Evolutionary conservation across 192 early-diverging fungal species (phyloP).

Genomic region (Podochytrium sp.): DNA sequence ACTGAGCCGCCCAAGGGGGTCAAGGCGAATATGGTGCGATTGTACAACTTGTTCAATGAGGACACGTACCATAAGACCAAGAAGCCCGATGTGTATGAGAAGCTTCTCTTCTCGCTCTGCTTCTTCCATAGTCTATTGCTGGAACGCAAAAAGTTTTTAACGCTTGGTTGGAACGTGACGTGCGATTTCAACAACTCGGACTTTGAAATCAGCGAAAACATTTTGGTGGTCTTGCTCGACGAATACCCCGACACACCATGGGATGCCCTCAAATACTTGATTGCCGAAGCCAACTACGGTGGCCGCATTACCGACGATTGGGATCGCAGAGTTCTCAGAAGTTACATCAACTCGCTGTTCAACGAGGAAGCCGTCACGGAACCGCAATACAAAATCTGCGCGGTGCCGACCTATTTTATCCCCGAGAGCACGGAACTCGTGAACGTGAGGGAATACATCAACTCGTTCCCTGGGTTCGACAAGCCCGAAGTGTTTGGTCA

Average conservation of each 20-base stretch:
- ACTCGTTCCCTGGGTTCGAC: conserved; percentile 54
- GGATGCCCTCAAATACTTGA: conserved; percentile 68
- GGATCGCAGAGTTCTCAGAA: conserved; percentile 60
- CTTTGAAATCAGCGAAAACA: conserved; percentile 67
- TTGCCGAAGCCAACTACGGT: conserved; percentile 69
- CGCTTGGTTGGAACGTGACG: conserved; percentile 66
- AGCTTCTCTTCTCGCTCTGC: conserved; percentile 58
- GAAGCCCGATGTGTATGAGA: conserved; percentile 56
- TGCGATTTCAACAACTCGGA: conserved; percentile 70
- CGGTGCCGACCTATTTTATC: conserved; percentile 54
- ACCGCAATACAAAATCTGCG: conserved; percentile 54
- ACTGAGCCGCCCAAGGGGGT: conserved; percentile 68
- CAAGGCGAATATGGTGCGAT: conserved; percentile 57
- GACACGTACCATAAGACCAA: conserved; percentile 50
- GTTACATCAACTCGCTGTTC: conserved; percentile 64
- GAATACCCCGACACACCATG: conserved; percentile 63
- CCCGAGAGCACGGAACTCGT: conserved; percentile 52
- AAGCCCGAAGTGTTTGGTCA: conserved; percentile 71
- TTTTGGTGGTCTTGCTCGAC: conserved; percentile 59
- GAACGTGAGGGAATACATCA: conserved; percentile 55
- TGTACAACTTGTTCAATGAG: conserved; percentile 54
- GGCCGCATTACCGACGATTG: conserved; percentile 67
- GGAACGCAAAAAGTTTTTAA: conserved; percentile 66
- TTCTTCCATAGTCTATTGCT: conserved; percentile 65
- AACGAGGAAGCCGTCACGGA: conserved; percentile 57